Evolutionary conservation across 78 protist species (phyloP).

Genomic region (Guillardia theta): DNA sequence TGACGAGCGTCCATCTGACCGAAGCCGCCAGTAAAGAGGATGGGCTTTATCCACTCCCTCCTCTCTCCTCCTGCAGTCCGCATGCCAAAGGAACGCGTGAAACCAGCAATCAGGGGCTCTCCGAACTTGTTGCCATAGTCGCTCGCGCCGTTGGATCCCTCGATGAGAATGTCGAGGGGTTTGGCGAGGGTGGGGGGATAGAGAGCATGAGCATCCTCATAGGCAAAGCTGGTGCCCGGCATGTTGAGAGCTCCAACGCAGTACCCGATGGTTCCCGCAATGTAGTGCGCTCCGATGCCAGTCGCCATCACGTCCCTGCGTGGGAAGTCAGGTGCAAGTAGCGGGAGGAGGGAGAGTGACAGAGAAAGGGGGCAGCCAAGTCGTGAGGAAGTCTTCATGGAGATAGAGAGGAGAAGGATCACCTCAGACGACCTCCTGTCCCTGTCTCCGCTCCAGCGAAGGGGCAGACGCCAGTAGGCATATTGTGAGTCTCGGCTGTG

Average conservation of each 20-base stretch:
- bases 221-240: constrained; percentile 53
- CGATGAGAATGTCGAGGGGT: constrained; percentile 81
- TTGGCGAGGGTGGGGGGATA: constrained; percentile 72
- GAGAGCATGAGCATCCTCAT: background rate
- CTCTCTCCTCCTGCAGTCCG: constrained; percentile 61
- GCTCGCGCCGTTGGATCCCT: constrained; percentile 86
- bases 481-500: constrained; percentile 95
- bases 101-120: constrained; percentile 83
- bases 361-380: no score
- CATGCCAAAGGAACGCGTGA: constrained; percentile 66
- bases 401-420: no score
- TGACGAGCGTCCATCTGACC: constrained; percentile 61
- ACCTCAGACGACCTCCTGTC: constrained; percentile 88
- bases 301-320: constrained; percentile 84
- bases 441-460: constrained; percentile 89
- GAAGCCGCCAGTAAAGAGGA: constrained; percentile 93
- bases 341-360: no score
- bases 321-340: no score
- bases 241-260: constrained; percentile 73
- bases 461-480: constrained; percentile 81
- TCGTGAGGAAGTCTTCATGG: no score
- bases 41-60: constrained; percentile 90
- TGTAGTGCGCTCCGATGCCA: constrained; percentile 79
- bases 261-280: constrained; percentile 83
- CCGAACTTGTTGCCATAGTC: constrained; percentile 91